A percentile compares a stretch with the other conserved stretches of the same genome.
phyloP scores from a whole-genome alignment of 108 stramenopile species.

The Tribonema minus region DNA sequence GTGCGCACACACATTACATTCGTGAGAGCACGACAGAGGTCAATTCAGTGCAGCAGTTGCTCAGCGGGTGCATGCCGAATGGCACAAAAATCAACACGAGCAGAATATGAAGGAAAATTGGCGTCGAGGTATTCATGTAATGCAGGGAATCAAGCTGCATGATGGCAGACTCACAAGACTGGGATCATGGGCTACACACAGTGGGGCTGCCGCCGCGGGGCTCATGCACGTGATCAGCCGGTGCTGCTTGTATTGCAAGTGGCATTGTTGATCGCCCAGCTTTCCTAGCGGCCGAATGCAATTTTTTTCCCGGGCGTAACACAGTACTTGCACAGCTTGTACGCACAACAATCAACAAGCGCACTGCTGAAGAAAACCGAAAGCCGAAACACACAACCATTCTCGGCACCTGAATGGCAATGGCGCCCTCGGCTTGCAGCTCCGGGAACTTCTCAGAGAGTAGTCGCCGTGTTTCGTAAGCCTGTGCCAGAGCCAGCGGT shows the following conservation, averaged over 20 bases:
- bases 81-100: background rate
- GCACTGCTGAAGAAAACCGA: no score
- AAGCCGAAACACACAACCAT: background rate
- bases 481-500: constrained; percentile 95
- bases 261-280: background rate
- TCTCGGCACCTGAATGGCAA: constrained; percentile 69
- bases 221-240: no score
- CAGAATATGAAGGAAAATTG: background rate
- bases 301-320: no score
- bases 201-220: no score
- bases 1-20: background rate
- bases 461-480: constrained; percentile 85
- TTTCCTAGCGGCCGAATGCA: no score
- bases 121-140: background rate
- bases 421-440: constrained; percentile 81
- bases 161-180: no score
- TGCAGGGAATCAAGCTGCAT: background rate
- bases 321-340: no score
- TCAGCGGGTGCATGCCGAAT: background rate
- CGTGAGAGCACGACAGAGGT: background rate
- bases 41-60: background rate
- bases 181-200: no score
- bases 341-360: no score
- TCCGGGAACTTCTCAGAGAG: constrained; percentile 86
- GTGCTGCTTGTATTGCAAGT: background rate